These are phyloP conservation scores for Sugiyamaella americana DNA, from an alignment of 805 yeast genomes.

Conservation along the genomic window DNA sequence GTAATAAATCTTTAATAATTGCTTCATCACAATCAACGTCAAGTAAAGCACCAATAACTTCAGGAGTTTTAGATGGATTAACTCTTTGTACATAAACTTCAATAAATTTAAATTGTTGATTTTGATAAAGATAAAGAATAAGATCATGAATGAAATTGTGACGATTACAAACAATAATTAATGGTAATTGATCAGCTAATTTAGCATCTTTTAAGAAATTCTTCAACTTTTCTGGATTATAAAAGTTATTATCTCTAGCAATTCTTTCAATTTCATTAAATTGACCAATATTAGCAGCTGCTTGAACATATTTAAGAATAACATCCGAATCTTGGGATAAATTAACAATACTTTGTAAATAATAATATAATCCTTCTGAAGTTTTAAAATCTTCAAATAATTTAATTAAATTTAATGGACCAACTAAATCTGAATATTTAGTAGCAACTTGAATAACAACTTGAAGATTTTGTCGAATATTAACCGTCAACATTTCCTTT, in stretches of 20 bases:
- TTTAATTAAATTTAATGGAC: conserved; percentile 77
- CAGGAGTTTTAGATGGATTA: conserved; percentile 92
- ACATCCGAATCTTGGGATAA: conserved; percentile 91
- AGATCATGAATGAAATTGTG: conserved; percentile 87
- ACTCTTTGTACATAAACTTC: conserved; percentile 98
- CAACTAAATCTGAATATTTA: conserved; percentile 89
- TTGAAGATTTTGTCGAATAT: conserved; percentile 82
- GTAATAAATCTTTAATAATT: conserved; percentile 72
- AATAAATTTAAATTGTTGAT: conserved; percentile 91
- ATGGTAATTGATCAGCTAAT: conserved; percentile 90
- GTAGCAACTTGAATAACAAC: conserved; percentile 95
- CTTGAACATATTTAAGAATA: conserved; percentile 90
- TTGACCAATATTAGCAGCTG: conserved; percentile 88
- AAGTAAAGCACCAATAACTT: conserved; percentile 89
- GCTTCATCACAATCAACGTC: conserved; percentile 97
- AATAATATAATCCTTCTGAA: conserved; percentile 89
- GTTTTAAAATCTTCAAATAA: conserved; percentile 91
- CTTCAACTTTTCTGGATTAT: conserved; percentile 95
- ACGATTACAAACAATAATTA: conserved; percentile 94
- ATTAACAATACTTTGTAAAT: conserved; percentile 87
- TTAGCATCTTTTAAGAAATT: conserved; percentile 93
- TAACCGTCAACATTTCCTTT: conserved; percentile 74
- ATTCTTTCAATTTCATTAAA: conserved; percentile 91
- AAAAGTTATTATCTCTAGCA: conserved; percentile 87
- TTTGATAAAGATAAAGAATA: conserved; percentile 87